A percentile compares a stretch with the other conserved stretches of the same genome.
These are phyloP conservation scores for Penicillium freii DNA, from an alignment of 2,329 filamentous ascomycete species.

Conservation along the genomic window DNA sequence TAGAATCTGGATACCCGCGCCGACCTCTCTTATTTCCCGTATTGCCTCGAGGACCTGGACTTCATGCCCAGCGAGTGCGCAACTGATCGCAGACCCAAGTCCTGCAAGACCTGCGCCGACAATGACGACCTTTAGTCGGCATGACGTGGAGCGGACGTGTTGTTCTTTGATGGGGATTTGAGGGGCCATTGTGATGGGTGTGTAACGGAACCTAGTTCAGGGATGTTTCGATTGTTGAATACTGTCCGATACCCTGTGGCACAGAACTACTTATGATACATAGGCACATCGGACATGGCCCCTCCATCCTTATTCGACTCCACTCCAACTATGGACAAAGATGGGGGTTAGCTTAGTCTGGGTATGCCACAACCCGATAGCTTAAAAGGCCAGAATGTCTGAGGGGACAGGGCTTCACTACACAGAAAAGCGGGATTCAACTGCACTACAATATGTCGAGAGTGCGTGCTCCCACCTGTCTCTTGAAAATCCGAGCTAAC, in stretches of 20 bases:
- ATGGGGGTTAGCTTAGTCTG: slow-evolving; percentile 19
- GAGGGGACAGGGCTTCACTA: not conserved
- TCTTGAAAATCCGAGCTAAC: not conserved
- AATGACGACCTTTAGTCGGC: slow-evolving; percentile 44
- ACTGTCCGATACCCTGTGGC: not conserved
- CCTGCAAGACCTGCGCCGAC: slow-evolving; percentile 31
- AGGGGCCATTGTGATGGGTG: slow-evolving; percentile 32
- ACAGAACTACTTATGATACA: slow-evolving; percentile 14
- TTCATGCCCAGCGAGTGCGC: slow-evolving; percentile 25
- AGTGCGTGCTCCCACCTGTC: slow-evolving; percentile 10
- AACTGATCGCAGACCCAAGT: slow-evolving; percentile 28
- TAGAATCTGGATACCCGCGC: slow-evolving; percentile 31
- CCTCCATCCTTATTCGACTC: not conserved
- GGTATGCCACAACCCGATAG: slow-evolving; percentile 5
- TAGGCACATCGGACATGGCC: not conserved
- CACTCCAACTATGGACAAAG: slow-evolving; percentile 8
- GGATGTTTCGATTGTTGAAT: not conserved
- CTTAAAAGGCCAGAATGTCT: slow-evolving; percentile 7
- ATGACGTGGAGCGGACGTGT: slow-evolving; percentile 44
- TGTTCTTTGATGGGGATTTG: slow-evolving; percentile 49
- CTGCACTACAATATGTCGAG: slow-evolving; percentile 21
- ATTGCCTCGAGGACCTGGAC: slow-evolving; percentile 28
- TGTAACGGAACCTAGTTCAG: not conserved
- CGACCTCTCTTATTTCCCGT: slow-evolving; percentile 28
- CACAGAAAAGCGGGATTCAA: not conserved